Percentiles rank a stretch among this genome's conserved stretches.
phyloP scores from a whole-genome alignment of 768 basidiomycete genomes.

The Tulasnella sp. region DNA sequence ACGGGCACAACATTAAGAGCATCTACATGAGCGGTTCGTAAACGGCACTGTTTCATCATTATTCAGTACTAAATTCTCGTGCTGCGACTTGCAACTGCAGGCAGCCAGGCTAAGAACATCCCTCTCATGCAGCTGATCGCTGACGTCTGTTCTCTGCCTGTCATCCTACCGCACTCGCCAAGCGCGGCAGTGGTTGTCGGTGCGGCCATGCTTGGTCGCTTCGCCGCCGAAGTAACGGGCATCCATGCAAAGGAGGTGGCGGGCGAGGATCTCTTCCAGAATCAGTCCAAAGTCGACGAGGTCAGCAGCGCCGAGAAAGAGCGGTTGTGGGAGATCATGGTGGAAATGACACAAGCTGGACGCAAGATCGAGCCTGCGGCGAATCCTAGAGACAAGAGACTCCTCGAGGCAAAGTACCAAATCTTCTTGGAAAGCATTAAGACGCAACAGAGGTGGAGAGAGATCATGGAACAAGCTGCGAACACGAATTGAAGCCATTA shows the following conservation, averaged over 20 bases:
- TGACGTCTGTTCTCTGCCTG: conserved; percentile 72
- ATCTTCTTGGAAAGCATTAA: conserved; percentile 88
- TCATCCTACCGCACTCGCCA: conserved; percentile 73
- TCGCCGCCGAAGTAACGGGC: conserved; percentile 61
- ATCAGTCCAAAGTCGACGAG: conserved; percentile 39
- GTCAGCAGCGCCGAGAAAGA: conserved; percentile 51
- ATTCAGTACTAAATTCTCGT: not conserved
- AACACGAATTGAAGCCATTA: not conserved
- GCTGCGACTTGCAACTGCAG: conserved; percentile 35
- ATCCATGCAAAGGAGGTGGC: conserved; percentile 28
- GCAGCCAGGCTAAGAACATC: conserved; percentile 88
- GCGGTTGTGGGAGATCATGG: conserved; percentile 90
- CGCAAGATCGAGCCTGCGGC: conserved; percentile 63
- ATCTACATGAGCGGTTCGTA: conserved; percentile 72
- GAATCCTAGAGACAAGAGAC: conserved; percentile 57
- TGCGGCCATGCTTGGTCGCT: conserved; percentile 87
- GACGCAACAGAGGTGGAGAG: conserved; percentile 83
- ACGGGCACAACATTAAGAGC: conserved; percentile 74
- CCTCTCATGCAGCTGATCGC: conserved; percentile 86
- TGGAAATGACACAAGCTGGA: conserved; percentile 88
- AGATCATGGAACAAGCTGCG: conserved; percentile 56
- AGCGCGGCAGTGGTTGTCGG: conserved; percentile 86
- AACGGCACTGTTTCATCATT: not conserved
- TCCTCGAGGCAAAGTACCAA: conserved; percentile 88
- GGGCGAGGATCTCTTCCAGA: conserved; percentile 38